Evolutionary conservation across 164 flowering plant species (phyloP), one percentile per base, ranked within the genome.

Genomic region (Nelumbo lutea): DNA sequence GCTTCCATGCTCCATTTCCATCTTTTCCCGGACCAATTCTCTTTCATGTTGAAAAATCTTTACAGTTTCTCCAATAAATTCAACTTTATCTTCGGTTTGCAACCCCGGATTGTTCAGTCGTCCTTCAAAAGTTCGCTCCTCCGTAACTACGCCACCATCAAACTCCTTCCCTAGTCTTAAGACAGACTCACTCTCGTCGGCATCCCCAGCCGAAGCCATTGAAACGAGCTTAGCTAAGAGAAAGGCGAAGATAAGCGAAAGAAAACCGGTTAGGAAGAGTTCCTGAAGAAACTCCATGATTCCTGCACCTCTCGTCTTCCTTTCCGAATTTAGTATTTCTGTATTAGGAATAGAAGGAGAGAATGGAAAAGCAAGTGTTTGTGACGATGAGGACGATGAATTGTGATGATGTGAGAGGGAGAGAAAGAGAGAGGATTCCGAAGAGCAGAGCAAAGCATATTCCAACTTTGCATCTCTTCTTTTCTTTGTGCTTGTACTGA

Each of bases 211-310:
- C 64, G 76, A 52, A 38, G 80, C 86, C 64, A 71, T 45, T 9
- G 90, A 77, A 61, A 86, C 82, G 65, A 87, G 73, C 77, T 85
- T 87, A 3, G 86, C 85, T 3, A 91, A 65, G 15, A 89, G 59
- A 59, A 79, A 79, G 15, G 90, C 85, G 45, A 86, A 76, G 14
- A 82, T 10, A 45, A 85, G 51, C 9, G 93, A 86, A 1, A 86
- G 5, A n/a, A 75, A 58, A 5, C 77, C 88, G 4, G 90, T 79
- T 0, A 82, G 44, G 52, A 82, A 63, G 8, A 85, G 73, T 42
- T 83, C 88, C 59, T 64, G 73, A 38, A 83, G 39, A 10, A 86
- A 59, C 83, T 85, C 89, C 87, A 86, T 86, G 6, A 15, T 61
- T 46, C 14, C 64, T 70, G 14, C 56, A 11, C 14, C 57, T 13